Base-by-base conservation (phyloP, 2,329 filamentous ascomycete genomes). In the Epichloe baconii region DNA sequence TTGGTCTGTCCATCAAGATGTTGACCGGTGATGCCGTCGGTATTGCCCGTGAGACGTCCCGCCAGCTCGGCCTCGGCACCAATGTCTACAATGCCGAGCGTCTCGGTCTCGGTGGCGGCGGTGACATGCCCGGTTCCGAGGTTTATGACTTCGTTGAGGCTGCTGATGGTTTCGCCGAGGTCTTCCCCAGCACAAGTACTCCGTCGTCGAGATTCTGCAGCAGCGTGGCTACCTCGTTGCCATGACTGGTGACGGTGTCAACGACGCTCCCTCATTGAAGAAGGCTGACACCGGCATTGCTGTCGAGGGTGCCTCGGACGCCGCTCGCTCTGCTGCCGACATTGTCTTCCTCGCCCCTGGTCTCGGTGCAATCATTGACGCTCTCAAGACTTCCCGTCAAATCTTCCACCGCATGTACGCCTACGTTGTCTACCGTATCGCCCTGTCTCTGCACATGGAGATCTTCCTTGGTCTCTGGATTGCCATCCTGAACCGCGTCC, bases 321-420 rank as follows among this genome's bases (percentile, higher is more conserved):
- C 88, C 66, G 89, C 89, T 62, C 86, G 88, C 59, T 93, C 88
- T 53, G 88, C 88, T 59, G 87, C 89, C 63, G 89, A 95, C 71
- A 95, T 95, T 61, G 88, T 95, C 61, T 95, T 95, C 78, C 80
- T 95, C 66, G 88, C 86, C 60, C 88, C 88, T 51, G 89, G 88
- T 75, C 82, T 95, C 56, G 89, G 88, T 69, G 86, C 88, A 56
- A 94, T 95, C 68, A 94, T 95, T 62, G 88, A 94, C 67, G 88
- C 88, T 54, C 79, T 95, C 60, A 95, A 95, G 76, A 94, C 86
- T 58, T 91, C 88, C 35, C 86, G 89, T 63, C 88, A 94, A 69
- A 95, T 95, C 68, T 95, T 95, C 77, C 88, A 95, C 74, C 87
- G 89, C 63, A 95, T 95, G 88, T 93, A 95, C 73, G 86, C 88